Evolutionary conservation across 129 eudicot genomes (phyloP).

Genomic region (Gnaphalium uliginosum): DNA sequence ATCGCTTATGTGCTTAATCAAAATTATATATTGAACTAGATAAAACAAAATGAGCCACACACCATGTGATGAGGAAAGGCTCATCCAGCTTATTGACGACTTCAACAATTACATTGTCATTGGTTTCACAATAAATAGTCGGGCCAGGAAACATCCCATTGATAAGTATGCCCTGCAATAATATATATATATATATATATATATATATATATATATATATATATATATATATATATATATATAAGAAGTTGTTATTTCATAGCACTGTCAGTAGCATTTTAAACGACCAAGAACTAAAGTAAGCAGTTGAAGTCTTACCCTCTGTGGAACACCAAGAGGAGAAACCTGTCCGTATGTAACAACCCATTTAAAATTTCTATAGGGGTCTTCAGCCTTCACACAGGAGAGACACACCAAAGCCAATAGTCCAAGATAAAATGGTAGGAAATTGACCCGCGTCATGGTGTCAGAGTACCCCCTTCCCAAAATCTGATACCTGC

Average conservation of each 20-base stretch:
- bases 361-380: conserved; percentile 54
- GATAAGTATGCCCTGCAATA: conserved; percentile 75
- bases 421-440: conserved; percentile 56
- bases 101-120: conserved; percentile 68
- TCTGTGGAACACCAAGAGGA: conserved; percentile 76
- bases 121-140: conserved; percentile 55
- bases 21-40: not conserved
- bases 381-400: conserved; percentile 81
- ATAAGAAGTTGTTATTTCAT: not conserved
- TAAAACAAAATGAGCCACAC: conserved; percentile 13
- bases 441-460: conserved; percentile 46
- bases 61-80: conserved; percentile 91
- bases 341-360: conserved; percentile 60
- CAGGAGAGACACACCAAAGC: conserved; percentile 42
- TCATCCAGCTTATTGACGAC: conserved; percentile 74
- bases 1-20: not conserved
- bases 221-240: no score
- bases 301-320: conserved; percentile 43
- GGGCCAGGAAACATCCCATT: conserved; percentile 94
- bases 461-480: conserved; percentile 27
- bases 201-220: no score
- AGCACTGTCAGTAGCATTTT: not conserved
- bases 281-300: not conserved
- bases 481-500: conserved; percentile 18
- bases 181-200: no score